A percentile compares a stretch with the other conserved stretches of the same genome.
Conservation (phyloP, 768 basidiomycete species). For the Mycena epipterygia region DNA sequence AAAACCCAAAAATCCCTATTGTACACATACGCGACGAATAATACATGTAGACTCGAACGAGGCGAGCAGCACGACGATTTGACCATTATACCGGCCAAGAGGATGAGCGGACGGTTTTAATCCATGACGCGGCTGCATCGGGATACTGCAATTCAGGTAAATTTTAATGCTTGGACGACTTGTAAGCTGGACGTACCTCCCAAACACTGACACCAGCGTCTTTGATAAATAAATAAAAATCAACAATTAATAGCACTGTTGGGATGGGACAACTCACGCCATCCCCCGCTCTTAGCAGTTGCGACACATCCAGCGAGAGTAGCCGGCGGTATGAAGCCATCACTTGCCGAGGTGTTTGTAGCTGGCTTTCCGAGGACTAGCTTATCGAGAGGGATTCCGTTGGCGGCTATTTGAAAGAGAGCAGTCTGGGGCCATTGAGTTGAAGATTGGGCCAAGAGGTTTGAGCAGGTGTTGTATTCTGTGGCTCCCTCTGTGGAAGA, state of each 20-base stretch:
- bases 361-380: conserved; percentile 85
- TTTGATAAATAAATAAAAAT: not conserved
- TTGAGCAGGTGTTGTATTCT: conserved; percentile 74
- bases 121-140: not conserved
- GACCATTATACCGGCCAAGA: not conserved
- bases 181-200: not conserved
- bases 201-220: not conserved
- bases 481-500: conserved; percentile 56
- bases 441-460: conserved; percentile 70
- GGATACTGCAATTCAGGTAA: not conserved
- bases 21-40: too few species aligned
- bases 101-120: not conserved
- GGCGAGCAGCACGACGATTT: too few species aligned
- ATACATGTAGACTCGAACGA: too few species aligned
- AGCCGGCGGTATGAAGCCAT: conserved; percentile 71
- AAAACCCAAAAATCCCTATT: too few species aligned
- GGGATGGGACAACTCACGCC: conserved; percentile 57
- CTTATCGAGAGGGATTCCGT: conserved; percentile 70
- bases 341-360: conserved; percentile 61
- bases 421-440: conserved; percentile 73
- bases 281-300: conserved; percentile 72
- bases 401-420: conserved; percentile 68
- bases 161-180: not conserved
- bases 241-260: not conserved
- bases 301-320: conserved; percentile 71